Percentiles rank a stretch among this genome's conserved stretches.
Evolutionary conservation across 2,329 filamentous ascomycete species (phyloP).

Genomic region (Pseudogymnoascus verrucosus): DNA sequence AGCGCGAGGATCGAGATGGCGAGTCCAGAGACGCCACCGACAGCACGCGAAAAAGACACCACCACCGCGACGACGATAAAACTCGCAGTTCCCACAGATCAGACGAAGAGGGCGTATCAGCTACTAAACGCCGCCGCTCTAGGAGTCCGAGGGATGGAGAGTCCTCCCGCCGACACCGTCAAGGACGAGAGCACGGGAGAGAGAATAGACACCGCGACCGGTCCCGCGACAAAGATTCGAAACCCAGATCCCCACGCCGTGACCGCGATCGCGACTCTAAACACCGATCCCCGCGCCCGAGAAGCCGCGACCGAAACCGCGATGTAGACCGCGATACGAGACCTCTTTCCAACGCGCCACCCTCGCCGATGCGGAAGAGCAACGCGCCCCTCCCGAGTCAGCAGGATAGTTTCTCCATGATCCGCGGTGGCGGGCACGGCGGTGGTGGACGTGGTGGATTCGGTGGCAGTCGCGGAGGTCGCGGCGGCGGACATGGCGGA

Average conservation of each 20-base stretch:
- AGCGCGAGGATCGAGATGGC: not conserved
- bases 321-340: conserved; percentile 14
- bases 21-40: not conserved
- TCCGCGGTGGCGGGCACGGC: conserved; percentile 30
- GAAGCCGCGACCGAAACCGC: conserved; percentile 11
- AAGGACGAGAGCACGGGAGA: not conserved
- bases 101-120: not conserved
- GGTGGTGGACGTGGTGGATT: not conserved
- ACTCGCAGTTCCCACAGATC: not conserved
- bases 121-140: conserved; percentile 23
- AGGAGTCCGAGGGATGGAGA: conserved; percentile 20
- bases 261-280: conserved; percentile 20
- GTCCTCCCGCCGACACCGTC: conserved; percentile 14
- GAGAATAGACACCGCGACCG: not conserved
- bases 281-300: conserved; percentile 20
- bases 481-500: not conserved
- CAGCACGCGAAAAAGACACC: not conserved
- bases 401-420: conserved; percentile 49
- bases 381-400: conserved; percentile 52
- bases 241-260: not conserved
- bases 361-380: conserved; percentile 19
- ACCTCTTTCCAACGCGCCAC: conserved; percentile 17
- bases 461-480: not conserved
- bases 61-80: not conserved
- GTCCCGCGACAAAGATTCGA: not conserved